Percentiles rank a stretch among this genome's conserved stretches.
Evolutionary conservation across 306 rosid genomes (phyloP).

Genomic region (Rosa lucieae): DNA sequence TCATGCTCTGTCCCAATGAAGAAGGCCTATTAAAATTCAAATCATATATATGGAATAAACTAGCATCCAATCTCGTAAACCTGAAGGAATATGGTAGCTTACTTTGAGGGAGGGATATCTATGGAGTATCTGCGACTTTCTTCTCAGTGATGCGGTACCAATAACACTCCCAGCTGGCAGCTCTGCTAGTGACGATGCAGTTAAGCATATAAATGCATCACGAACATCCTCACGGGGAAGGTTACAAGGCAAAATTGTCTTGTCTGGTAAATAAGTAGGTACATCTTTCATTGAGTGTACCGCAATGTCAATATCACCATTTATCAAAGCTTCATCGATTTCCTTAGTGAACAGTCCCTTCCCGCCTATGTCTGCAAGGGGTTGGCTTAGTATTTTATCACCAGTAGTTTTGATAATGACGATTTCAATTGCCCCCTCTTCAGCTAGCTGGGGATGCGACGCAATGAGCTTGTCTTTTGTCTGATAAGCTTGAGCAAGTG

Average conservation of each 20-base stretch:
- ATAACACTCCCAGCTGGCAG: slow-evolving; percentile 72
- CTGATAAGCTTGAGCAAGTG: slow-evolving; percentile 89
- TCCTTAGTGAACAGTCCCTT: slow-evolving; percentile 94
- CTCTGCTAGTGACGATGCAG: slow-evolving; percentile 64
- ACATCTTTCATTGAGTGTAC: slow-evolving; percentile 97
- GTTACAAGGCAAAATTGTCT: slow-evolving; percentile 78
- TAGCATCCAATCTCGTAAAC: neutral
- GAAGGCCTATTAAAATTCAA: slow-evolving; percentile 4
- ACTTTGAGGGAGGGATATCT: slow-evolving; percentile 72
- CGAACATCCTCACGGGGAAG: slow-evolving; percentile 90
- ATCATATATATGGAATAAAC: neutral
- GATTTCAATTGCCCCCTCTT: slow-evolving; percentile 87
- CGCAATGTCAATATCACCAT: slow-evolving; percentile 74
- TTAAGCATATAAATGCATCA: slow-evolving; percentile 79
- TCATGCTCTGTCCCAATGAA: neutral
- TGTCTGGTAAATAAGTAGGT: slow-evolving; percentile 75
- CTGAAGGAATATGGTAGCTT: slow-evolving; percentile 22
- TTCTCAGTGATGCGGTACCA: slow-evolving; percentile 88
- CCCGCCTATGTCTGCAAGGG: slow-evolving; percentile 91
- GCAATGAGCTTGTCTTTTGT: slow-evolving; percentile 84
- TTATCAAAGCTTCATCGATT: slow-evolving; percentile 84
- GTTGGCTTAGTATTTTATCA: slow-evolving; percentile 75
- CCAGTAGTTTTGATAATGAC: slow-evolving; percentile 85
- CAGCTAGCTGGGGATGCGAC: slow-evolving; percentile 68
- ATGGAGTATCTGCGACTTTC: slow-evolving; percentile 84